A percentile compares a stretch with the other conserved stretches of the same genome.
Conservation (phyloP, 2,329 filamentous ascomycete species). For the Penicillium sp. region DNA sequence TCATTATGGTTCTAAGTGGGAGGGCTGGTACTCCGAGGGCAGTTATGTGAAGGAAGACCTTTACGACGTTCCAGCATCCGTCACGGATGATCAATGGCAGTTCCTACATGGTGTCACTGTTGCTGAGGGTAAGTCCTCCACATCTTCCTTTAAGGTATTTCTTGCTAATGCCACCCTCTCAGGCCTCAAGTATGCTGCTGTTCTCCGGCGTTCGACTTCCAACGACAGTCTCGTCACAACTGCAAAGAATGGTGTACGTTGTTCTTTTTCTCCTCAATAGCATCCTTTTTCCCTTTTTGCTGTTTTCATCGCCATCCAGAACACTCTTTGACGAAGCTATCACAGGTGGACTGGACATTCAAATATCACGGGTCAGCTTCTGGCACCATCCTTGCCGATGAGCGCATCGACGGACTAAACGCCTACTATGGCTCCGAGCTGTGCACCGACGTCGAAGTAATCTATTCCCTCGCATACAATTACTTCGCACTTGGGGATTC, state of each 20-base stretch:
- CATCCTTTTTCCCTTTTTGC: too few relatives aligned
- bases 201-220: conserved; percentile 51
- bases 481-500: conserved; percentile 54
- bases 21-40: conserved; percentile 43
- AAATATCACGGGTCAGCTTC: conserved; percentile 54
- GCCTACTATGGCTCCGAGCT: conserved; percentile 53
- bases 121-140: conserved; percentile 36
- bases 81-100: conserved; percentile 39
- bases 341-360: conserved; percentile 50
- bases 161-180: neutral
- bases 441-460: conserved; percentile 57
- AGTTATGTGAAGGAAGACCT: conserved; percentile 44
- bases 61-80: conserved; percentile 35
- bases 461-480: conserved; percentile 57
- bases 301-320: too few relatives aligned
- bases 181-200: conserved; percentile 52
- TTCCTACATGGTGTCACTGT: conserved; percentile 55
- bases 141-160: too few relatives aligned
- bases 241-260: conserved; percentile 42
- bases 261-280: neutral
- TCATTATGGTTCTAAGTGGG: conserved; percentile 46
- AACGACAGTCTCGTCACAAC: conserved; percentile 48
- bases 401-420: conserved; percentile 51
- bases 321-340: neutral
- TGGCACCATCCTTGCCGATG: conserved; percentile 56